Evolutionary conservation across 192 early-diverging fungal species (phyloP), one percentile per base, ranked within the genome.

Genomic region (Neocallimastix lanati): DNA sequence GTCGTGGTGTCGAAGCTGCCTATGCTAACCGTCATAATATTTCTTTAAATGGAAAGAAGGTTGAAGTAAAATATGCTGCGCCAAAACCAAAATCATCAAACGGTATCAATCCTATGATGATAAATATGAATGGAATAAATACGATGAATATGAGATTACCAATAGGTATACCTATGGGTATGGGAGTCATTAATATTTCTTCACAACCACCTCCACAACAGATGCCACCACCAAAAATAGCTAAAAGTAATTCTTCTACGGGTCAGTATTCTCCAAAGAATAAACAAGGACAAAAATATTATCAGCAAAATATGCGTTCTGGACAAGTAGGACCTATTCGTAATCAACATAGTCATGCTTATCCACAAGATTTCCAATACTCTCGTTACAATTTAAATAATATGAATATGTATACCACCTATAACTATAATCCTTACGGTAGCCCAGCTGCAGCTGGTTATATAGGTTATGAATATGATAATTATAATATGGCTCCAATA

Each of bases 1-100:
- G 90, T 36, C 80, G 87, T 29, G 90, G 89, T 14, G 93, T 96
- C n/a, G 94, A 97, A 21, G 18, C 13, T 21, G 40, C 40, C 13
- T 50, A 50, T 50, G 40, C 40, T 50, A 21, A 50, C 18, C 40
- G 40, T 50, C 40, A 50, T 21, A 50, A 50, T 21, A 50, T 50
- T 50, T 14, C 21, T 21, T 50, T 50, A 50, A 50, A 50, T 13
- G 40, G 40, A 21, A 50, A 50, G 21, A 50, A 50, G 18, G 40
- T 50, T 50, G 40, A 50, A 21, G 40, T 50, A 21, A 50, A 50
- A 21, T 21, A 50, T 50, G 40, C 40, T 50, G 18, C 40, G 1
- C 18, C 40, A 4, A 50, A 50, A 50, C 40, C 40, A 50, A 50
- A 50, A 50, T 14, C 15, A 15, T 11, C 12, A 12, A 14, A 14